phyloP scores from a whole-genome alignment of 345 rosid species.

The Limnanthes douglasii region DNA sequence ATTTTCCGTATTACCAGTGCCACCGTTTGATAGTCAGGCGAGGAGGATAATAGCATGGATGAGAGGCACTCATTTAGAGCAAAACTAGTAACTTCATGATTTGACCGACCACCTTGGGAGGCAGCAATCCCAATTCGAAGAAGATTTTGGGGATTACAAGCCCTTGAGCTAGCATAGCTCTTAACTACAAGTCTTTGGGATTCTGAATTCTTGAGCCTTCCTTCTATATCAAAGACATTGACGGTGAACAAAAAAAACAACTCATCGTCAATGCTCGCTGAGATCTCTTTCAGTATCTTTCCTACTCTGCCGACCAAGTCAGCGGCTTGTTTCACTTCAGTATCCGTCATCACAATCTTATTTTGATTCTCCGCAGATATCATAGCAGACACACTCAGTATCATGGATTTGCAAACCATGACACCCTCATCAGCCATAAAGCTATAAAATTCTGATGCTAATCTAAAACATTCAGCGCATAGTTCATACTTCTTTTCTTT shows the following conservation, averaged over 20 bases:
- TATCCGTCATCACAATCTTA: conserved; percentile 26
- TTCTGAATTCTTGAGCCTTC: conserved; percentile 37
- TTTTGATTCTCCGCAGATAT: conserved; percentile 56
- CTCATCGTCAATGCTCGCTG: conserved; percentile 40
- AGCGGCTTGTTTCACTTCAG: conserved; percentile 48
- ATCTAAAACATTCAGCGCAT: conserved; percentile 47
- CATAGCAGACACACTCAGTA: conserved; percentile 58
- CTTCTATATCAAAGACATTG: conserved; percentile 49
- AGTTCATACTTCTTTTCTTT: conserved; percentile 48
- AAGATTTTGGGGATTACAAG: conserved; percentile 48
- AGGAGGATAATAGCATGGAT: conserved; percentile 41
- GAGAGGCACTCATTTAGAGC: conserved; percentile 70
- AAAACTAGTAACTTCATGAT: conserved; percentile 55
- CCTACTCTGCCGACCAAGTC: conserved; percentile 67
- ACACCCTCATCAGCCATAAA: conserved; percentile 23
- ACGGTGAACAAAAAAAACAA: conserved; percentile 57
- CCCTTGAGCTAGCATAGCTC: conserved; percentile 55
- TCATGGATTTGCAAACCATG: conserved; percentile 56
- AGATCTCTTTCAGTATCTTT: too few relatives aligned
- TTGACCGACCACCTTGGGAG: conserved; percentile 44
- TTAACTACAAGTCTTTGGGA: conserved; percentile 44
- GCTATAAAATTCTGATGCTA: conserved; percentile 50
- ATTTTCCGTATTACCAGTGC: conserved; percentile 59
- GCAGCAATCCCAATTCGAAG: conserved; percentile 71
- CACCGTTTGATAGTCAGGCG: conserved; percentile 48